Evolutionary conservation across 495 filamentous ascomycete species (phyloP).

Genomic region (Rusavskia elegans): DNA sequence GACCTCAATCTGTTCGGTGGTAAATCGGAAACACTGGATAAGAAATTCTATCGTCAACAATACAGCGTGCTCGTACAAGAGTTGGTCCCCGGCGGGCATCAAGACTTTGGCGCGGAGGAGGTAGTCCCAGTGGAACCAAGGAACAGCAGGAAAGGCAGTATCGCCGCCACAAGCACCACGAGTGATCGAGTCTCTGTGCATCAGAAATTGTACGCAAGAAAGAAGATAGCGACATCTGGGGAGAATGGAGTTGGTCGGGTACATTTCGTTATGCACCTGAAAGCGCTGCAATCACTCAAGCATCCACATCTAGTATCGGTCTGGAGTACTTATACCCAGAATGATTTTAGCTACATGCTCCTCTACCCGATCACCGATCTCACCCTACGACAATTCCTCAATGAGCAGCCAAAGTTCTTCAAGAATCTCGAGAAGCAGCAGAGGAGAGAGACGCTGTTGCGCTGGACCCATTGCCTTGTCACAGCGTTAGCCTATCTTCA

Average conservation of each 20-base stretch:
- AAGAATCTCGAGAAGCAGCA: conserved; percentile 57
- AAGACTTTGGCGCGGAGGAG: conserved; percentile 61
- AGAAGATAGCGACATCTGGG: conserved; percentile 47
- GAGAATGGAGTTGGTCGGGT: conserved; percentile 21
- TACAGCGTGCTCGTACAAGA: conserved; percentile 65
- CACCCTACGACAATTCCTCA: conserved; percentile 63
- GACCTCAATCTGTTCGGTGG: conserved; percentile 45
- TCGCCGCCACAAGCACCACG: conserved; percentile 30
- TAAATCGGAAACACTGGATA: conserved; percentile 46
- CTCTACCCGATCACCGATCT: conserved; percentile 61
- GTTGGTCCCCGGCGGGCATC: conserved; percentile 52
- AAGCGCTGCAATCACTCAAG: conserved; percentile 55
- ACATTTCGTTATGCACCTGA: conserved; percentile 42
- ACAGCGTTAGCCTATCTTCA: conserved; percentile 69
- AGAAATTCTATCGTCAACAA: conserved; percentile 65
- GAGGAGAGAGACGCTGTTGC: conserved; percentile 52
- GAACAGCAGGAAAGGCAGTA: conserved; percentile 39
- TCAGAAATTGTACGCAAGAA: conserved; percentile 49
- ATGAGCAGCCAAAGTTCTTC: conserved; percentile 46
- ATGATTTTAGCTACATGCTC: conserved; percentile 56
- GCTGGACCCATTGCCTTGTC: conserved; percentile 78
- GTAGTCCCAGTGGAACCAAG: conserved; percentile 55
- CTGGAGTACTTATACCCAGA: conserved; percentile 64
- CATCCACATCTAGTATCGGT: conserved; percentile 73
- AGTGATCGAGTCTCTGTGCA: conserved; percentile 56